These are phyloP conservation scores for Penicillium griseofulvum DNA, from an alignment of 2,329 filamentous ascomycete genomes.

Conservation along the genomic window DNA sequence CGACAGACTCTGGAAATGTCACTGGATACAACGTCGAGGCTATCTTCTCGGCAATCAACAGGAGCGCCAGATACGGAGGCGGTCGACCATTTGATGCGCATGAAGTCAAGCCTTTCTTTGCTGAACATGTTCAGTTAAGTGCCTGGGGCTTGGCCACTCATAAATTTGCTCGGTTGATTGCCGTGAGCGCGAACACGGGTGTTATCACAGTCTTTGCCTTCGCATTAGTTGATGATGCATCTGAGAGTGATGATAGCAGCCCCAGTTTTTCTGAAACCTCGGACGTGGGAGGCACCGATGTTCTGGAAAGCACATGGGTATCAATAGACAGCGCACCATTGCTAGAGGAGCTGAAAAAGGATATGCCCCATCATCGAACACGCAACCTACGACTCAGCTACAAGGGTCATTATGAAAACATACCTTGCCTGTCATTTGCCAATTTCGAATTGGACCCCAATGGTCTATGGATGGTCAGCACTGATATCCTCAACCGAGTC, in stretches of 20 bases:
- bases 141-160: slow-evolving; percentile 91
- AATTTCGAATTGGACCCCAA: slow-evolving; percentile 56
- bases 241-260: slow-evolving; percentile 21
- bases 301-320: slow-evolving; percentile 34
- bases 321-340: slow-evolving; percentile 25
- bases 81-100: slow-evolving; percentile 31
- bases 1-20: slow-evolving; percentile 74
- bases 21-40: slow-evolving; percentile 64
- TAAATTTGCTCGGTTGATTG: slow-evolving; percentile 75
- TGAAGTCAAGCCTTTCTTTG: slow-evolving; percentile 60
- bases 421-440: slow-evolving; percentile 58
- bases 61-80: slow-evolving; percentile 17
- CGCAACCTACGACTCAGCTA: slow-evolving; percentile 46
- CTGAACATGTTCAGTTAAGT: slow-evolving; percentile 70
- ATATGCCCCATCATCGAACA: slow-evolving; percentile 36
- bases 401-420: slow-evolving; percentile 49
- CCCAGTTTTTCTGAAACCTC: slow-evolving; percentile 8
- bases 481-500: slow-evolving; percentile 53
- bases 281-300: neutral
- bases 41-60: slow-evolving; percentile 47
- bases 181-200: slow-evolving; percentile 73
- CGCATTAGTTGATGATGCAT: slow-evolving; percentile 47
- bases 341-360: slow-evolving; percentile 28
- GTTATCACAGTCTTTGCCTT: slow-evolving; percentile 60
- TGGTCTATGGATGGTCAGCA: slow-evolving; percentile 57